Evolutionary conservation across 2,329 filamentous ascomycete species (phyloP), one percentile per base, ranked within the genome.

Genomic region (Monascus ruber): DNA sequence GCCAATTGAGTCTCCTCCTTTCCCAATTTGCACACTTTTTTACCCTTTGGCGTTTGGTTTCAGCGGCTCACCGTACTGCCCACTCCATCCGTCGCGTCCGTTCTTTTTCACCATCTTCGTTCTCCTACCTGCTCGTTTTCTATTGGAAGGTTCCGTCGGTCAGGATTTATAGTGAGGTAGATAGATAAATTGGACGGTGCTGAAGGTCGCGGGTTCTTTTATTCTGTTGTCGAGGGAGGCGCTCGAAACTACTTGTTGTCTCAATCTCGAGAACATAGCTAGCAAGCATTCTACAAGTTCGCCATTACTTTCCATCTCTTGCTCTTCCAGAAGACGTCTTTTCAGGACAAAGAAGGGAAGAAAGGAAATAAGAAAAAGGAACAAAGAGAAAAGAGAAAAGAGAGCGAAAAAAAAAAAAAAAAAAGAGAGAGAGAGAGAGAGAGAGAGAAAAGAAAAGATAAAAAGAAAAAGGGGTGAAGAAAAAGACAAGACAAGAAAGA

Each of bases 281-380:
- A 66, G 62, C 59, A 63, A 65, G 54, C 60, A 64, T 65, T 64
- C 48, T 60, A 63, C 58, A 62, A 61, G 49, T 59, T 61, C 52
- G 58, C 53, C 56, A 54, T 50, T 55, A 53, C 45, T 54, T 53
- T 59, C 52, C 53, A 55, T 55, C 52, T 57, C 51, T 53, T 53
- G 54, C 50, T 51, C 43, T 48, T 53, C 47, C 53, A 54, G 47
- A 51, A 52, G 50, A 48, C 41, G 41, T 40, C 44, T 46, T 37
- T 47, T 49, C 39, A 43, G 47, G 44, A 42, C 48, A 51, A 48
- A 50, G 51, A 43, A 50, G 43, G 45, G 44, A 35, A 45, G 40
- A 47, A 46, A 50, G 47, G 42, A 43, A 41, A 43, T 27, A 39
- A 39, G 28, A 31, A 38, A 31, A 39, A 29, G 27, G 28, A 27